A percentile compares a stretch with the other conserved stretches of the same genome.
phyloP scores from a whole-genome alignment of 169 alveolate species.

The Plasmodium cynomolgi region DNA sequence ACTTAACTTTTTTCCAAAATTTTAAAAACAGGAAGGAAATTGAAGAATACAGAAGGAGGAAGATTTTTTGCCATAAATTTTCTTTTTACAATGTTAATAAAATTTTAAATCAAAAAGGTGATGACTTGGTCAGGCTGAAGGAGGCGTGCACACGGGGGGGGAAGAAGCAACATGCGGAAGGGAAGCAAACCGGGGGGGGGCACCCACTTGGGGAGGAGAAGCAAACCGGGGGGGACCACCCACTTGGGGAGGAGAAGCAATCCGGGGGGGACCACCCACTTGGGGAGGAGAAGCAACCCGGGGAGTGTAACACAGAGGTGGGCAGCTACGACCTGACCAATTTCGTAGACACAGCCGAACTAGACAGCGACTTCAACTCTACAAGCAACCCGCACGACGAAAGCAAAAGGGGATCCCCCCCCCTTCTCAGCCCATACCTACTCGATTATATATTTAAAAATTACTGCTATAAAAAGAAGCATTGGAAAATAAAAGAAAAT shows the following conservation, averaged over 20 bases:
- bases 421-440: constrained; percentile 18
- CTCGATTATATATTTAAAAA: constrained; percentile 66
- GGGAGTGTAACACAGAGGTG: not conserved
- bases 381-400: not conserved
- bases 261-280: not conserved
- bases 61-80: constrained; percentile 56
- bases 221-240: no score
- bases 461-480: constrained; percentile 59
- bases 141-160: not conserved
- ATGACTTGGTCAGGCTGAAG: constrained; percentile 27
- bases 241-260: not conserved
- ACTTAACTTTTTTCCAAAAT: constrained; percentile 47
- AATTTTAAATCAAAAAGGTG: constrained; percentile 20
- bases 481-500: constrained; percentile 33
- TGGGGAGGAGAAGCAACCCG: not conserved
- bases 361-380: not conserved
- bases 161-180: no score
- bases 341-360: constrained; percentile 8
- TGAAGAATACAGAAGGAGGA: constrained; percentile 42
- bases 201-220: not conserved
- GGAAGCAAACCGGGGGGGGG: no score
- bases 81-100: constrained; percentile 37
- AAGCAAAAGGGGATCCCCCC: not conserved
- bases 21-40: constrained; percentile 20
- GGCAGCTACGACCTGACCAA: constrained; percentile 8